Conservation (phyloP, 1,284 basidiomycete genomes). For the Afroboletus lepidellus region DNA sequence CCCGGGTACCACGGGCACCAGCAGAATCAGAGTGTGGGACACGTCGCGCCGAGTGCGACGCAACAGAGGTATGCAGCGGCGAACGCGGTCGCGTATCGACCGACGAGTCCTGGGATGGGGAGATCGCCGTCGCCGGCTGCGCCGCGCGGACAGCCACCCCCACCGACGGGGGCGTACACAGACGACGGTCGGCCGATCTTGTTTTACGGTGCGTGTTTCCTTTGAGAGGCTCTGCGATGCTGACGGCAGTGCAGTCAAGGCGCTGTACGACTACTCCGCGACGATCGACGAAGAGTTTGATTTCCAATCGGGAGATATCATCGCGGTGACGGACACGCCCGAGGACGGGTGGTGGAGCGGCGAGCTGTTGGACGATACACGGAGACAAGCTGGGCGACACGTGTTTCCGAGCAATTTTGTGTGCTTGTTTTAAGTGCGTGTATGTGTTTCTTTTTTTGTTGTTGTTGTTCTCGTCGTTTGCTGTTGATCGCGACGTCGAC, state of each 20-base stretch:
- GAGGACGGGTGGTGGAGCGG: constrained; percentile 96
- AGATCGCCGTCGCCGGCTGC: constrained; percentile 35
- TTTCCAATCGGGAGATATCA: constrained; percentile 89
- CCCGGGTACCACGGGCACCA: constrained; percentile 5
- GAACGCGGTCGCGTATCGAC: constrained; percentile 11
- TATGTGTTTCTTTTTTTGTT: background rate
- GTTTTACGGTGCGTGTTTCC: constrained; percentile 67
- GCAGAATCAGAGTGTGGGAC: background rate
- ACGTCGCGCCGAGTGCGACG: background rate
- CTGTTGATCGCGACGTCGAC: background rate
- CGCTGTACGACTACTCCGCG: constrained; percentile 89
- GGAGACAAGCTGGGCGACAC: constrained; percentile 74
- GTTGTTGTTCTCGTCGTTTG: too few relatives aligned
- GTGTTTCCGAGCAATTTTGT: constrained; percentile 83
- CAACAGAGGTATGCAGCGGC: constrained; percentile 11
- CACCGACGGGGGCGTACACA: constrained; percentile 69
- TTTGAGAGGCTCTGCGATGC: too few relatives aligned
- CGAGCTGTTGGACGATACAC: constrained; percentile 79
- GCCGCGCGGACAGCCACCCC: constrained; percentile 11
- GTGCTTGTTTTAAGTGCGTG: background rate
- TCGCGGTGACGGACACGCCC: constrained; percentile 88
- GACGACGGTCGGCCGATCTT: constrained; percentile 76
- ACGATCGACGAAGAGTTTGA: constrained; percentile 88
- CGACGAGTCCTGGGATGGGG: constrained; percentile 20
- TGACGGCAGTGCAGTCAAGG: constrained; percentile 58